Base-by-base conservation (phyloP, 2,329 filamentous ascomycete species). In the Graphium sp. region DNA sequence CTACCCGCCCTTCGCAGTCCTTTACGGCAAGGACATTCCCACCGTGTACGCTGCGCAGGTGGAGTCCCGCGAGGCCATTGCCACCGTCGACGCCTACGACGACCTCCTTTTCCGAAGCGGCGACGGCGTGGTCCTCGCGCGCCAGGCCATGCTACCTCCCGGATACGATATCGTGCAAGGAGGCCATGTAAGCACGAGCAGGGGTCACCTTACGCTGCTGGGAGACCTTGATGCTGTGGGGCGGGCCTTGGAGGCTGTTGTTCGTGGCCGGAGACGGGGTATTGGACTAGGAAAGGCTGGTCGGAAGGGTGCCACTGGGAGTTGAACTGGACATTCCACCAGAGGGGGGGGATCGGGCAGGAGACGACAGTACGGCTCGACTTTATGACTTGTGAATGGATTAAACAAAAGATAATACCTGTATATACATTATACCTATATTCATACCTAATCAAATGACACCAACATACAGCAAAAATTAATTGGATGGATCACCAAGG, bases 71-170 rank as follows among this genome's bases (percentile, higher is more conserved):
- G 83, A 87, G 30, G 73, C 66, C 0, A 93, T 94, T 38, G 66
- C 72, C 28, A 70, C 72, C 35, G 58, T 70, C 0, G 82, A 91
- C 48, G 75, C 72, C 1, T 94, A 92, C 46, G 83, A 92, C 38
- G 76, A 91, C 40, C 60, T 95, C 3, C 68, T 82, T 0, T 94
- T 94, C 52, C 77, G 79, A 1, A 76, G 75, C 14, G 84, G 85
- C 3, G 85, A 95, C 45, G 87, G 85, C 0, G 85, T 95, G 0
- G 83, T 87, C 31, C 62, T 94, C 6, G 81, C 85, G 1, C 71
- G 71, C 28, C 81, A 87, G 35, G 79, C 84, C 1, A 87, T 91
- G 80, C 51, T 91, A 24, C 85, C 85, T 0, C 55, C 67, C 3
- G 84, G 84, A 0, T 94, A 93, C 46, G 62, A 66, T 27, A 59